Evolutionary conservation across 331 rosid genomes (phyloP).

Genomic region (Spiraea crenata): DNA sequence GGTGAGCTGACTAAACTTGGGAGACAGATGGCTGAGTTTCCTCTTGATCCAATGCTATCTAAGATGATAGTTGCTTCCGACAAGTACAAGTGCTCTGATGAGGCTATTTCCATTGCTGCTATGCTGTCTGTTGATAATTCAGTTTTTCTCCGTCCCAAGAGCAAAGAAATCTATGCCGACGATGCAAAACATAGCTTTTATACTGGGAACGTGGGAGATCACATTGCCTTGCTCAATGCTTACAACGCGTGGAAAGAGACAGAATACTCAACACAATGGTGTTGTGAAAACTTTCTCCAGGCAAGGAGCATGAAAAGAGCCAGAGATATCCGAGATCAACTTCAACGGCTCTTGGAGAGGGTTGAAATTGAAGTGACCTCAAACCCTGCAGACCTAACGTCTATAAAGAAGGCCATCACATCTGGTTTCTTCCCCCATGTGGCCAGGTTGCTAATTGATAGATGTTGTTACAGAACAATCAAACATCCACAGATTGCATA

Average conservation of each 20-base stretch:
- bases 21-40: slow-evolving; percentile 95
- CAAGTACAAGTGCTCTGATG: slow-evolving; percentile 77
- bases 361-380: slow-evolving; percentile 79
- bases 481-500: slow-evolving; percentile 76
- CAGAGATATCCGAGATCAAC: slow-evolving; percentile 88
- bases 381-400: slow-evolving; percentile 50
- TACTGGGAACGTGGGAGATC: slow-evolving; percentile 86
- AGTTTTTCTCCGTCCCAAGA: slow-evolving; percentile 81
- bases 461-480: slow-evolving; percentile 62
- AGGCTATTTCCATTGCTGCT: slow-evolving; percentile 75
- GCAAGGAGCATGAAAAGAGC: slow-evolving; percentile 96
- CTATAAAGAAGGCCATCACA: slow-evolving; percentile 75
- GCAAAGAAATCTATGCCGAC: slow-evolving; percentile 90
- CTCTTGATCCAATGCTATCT: slow-evolving; percentile 91
- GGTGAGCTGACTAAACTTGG: slow-evolving; percentile 89
- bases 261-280: slow-evolving; percentile 85
- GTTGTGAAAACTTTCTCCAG: slow-evolving; percentile 82
- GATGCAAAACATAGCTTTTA: slow-evolving; percentile 82
- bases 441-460: slow-evolving; percentile 61
- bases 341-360: slow-evolving; percentile 76
- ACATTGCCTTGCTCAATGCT: slow-evolving; percentile 79
- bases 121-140: slow-evolving; percentile 92
- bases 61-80: slow-evolving; percentile 93
- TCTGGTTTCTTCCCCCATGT: slow-evolving; percentile 90
- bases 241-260: slow-evolving; percentile 86